These are phyloP conservation scores for Osmanthus fragrans DNA, from an alignment of 257 asterid species.

Conservation along the genomic window DNA sequence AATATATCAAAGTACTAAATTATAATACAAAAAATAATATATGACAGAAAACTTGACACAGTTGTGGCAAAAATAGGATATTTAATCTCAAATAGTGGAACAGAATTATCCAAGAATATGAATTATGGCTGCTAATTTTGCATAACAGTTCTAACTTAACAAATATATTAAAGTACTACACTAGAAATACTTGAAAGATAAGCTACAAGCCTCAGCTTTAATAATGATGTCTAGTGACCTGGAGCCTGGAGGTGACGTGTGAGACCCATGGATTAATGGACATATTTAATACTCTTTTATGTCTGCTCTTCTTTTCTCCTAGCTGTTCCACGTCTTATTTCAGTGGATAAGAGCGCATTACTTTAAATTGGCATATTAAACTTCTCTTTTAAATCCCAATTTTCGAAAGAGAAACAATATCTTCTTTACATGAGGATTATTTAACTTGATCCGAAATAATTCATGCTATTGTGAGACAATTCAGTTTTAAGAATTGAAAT, in stretches of 20 bases:
- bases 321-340: background rate
- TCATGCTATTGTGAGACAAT: background rate
- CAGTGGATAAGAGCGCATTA: background rate
- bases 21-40: too few relatives aligned
- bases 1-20: too few relatives aligned
- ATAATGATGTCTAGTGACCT: background rate
- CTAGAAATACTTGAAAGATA: background rate
- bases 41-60: background rate
- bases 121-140: background rate
- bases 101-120: background rate
- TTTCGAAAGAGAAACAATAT: background rate
- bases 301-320: background rate
- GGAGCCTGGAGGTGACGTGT: background rate
- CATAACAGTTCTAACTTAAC: background rate
- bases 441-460: background rate
- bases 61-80: too few relatives aligned
- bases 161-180: constrained; percentile 1
- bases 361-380: constrained; percentile 1
- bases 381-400: constrained; percentile 3
- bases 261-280: background rate
- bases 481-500: background rate
- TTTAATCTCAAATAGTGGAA: background rate
- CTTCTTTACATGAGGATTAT: background rate
- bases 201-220: background rate
- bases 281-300: background rate